Conservation (phyloP, 2,329 filamentous ascomycete species). For the Monosporascus sp. region DNA sequence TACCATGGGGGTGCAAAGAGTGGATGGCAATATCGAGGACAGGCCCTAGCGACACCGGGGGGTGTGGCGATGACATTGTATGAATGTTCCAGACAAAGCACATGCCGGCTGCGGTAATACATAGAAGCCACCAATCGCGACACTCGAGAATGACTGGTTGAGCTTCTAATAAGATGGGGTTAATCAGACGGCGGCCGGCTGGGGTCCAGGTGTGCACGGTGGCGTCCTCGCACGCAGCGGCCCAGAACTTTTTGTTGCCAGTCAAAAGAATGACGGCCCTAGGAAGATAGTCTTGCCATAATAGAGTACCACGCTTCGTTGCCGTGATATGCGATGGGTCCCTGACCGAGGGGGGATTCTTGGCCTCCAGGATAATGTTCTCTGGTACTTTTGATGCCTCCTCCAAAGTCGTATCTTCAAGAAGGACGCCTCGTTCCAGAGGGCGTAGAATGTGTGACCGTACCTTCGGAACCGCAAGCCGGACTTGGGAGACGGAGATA, state of each 20-base stretch:
- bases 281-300: slow-evolving; percentile 95
- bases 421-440: slow-evolving; percentile 61
- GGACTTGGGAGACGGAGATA: slow-evolving; percentile 74
- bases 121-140: slow-evolving; percentile 82
- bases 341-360: slow-evolving; percentile 69
- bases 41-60: slow-evolving; percentile 82
- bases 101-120: slow-evolving; percentile 80
- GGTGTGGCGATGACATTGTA: slow-evolving; percentile 76
- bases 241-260: slow-evolving; percentile 87
- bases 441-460: slow-evolving; percentile 77
- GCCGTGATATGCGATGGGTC: slow-evolving; percentile 83
- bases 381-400: slow-evolving; percentile 59
- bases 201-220: slow-evolving; percentile 88
- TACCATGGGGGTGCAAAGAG: slow-evolving; percentile 67
- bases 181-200: slow-evolving; percentile 78
- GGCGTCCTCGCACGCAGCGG: slow-evolving; percentile 88
- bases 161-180: slow-evolving; percentile 79
- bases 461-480: slow-evolving; percentile 83
- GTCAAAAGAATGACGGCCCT: slow-evolving; percentile 83
- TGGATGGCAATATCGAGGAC: slow-evolving; percentile 82
- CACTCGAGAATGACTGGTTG: slow-evolving; percentile 93
- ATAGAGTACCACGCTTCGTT: slow-evolving; percentile 68
- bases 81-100: slow-evolving; percentile 93
- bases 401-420: slow-evolving; percentile 47
- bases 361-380: slow-evolving; percentile 79